Evolutionary conservation across 2,329 filamentous ascomycete genomes (phyloP), one percentile per base, ranked within the genome.

Genomic region (Dissoconium aciculare): DNA sequence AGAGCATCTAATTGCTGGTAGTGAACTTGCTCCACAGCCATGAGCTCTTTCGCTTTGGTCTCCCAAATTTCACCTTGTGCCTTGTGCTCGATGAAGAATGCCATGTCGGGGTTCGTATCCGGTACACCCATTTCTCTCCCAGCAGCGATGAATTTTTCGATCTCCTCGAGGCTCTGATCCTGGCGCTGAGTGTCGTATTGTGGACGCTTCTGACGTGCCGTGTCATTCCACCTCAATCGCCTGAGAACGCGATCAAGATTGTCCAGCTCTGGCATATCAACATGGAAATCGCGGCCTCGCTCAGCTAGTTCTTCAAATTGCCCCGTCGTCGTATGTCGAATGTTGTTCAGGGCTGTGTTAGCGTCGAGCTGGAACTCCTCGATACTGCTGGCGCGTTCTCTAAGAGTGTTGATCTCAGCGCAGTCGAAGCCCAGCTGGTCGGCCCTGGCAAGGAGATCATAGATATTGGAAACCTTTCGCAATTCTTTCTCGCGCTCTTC

Each of bases 1-100:
- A 98, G 63, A 0, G 87, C 83, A 54, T 95, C 89, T 1, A 98
- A 69, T 52, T 98, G 89, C 31, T 85, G 81, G 48, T 92, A 95
- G 56, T 95, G 84, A 8, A 95, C 78, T 25, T 78, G 67, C 48
- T 95, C 87, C 5, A 84, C 84, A n/a, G 74, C 70, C 58, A 95
- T 91, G 31, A 98, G 65, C 52, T 98, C 87, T 46, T 80, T 79
- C 2, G 84, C 87, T 55, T 94, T 95, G 28, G 72, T 67, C 59
- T 95, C 89, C 89, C 89, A 98, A 27, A 80, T 66, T 49, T 84
- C 71, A 23, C 87, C 89, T 15, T 78, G 71, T 5, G 68, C 64
- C 42, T 77, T 69, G 52, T 92, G 78, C 15, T 87, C 78, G 36
- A 74, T 71, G 48, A 83, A 81, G 53, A 74, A 75, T 9, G 68